Percentiles rank a stretch among this genome's conserved stretches.
Evolutionary conservation across 2,329 filamentous ascomycete species (phyloP).

Genomic region (Pestalotiopsis fici): DNA sequence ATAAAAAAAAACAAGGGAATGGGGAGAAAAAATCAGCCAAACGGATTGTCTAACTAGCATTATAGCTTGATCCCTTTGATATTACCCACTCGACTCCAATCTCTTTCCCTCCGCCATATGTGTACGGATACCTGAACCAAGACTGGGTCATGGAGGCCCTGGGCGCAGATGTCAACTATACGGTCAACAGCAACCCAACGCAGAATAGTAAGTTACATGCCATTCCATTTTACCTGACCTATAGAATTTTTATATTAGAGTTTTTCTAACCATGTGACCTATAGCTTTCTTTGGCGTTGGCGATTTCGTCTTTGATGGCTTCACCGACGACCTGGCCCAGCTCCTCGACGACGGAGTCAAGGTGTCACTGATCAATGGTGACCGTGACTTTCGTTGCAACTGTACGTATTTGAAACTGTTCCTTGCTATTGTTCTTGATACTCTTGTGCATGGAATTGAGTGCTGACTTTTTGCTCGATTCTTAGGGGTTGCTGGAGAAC

Average conservation of each 20-base stretch:
- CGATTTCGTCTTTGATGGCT: slow-evolving; percentile 1
- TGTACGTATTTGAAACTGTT: slow-evolving; percentile 35
- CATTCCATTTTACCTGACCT: neutral
- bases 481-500: slow-evolving; percentile 4
- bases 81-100: slow-evolving; percentile 47
- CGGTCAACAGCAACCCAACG: slow-evolving; percentile 13
- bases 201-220: neutral
- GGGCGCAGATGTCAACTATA: slow-evolving; percentile 61
- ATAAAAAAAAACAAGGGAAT: neutral
- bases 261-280: neutral
- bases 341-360: slow-evolving; percentile 6
- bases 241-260: too few species aligned
- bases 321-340: neutral
- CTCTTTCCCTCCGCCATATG: slow-evolving; percentile 52
- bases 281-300: neutral
- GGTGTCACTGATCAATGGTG: slow-evolving; percentile 4
- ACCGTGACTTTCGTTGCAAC: slow-evolving; percentile 7
- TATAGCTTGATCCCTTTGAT: slow-evolving; percentile 43
- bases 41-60: neutral
- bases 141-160: slow-evolving; percentile 54
- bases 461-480: neutral
- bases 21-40: too few species aligned
- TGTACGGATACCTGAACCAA: slow-evolving; percentile 54
- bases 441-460: slow-evolving; percentile 21
- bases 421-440: slow-evolving; percentile 48